Conservation (phyloP, 148 eudicot species). For the Camellia lanceoleosa region DNA sequence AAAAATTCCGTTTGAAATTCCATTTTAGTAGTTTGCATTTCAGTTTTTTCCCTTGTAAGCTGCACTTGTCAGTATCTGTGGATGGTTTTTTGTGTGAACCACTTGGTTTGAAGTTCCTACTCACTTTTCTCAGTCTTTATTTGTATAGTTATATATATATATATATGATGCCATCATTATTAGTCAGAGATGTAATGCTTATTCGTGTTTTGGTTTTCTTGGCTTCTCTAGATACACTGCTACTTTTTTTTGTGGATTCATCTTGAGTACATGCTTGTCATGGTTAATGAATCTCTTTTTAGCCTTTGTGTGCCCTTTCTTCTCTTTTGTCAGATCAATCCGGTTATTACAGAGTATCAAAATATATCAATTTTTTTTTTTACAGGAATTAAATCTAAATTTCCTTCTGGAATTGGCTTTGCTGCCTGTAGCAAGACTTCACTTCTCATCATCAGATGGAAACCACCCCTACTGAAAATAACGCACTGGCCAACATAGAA, state of each 20-base stretch:
- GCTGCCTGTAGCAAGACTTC: neutral
- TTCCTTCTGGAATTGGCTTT: slow-evolving; percentile 2
- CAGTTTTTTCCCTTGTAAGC: neutral
- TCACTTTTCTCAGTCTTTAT: neutral
- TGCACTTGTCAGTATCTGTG: neutral
- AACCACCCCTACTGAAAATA: slow-evolving; percentile 16
- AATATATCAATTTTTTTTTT: neutral
- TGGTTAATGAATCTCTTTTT: neutral
- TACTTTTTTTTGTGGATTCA: neutral
- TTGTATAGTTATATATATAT: neutral
- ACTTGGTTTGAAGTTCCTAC: neutral
- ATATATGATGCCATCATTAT: neutral
- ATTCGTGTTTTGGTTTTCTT: neutral
- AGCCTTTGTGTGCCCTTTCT: neutral
- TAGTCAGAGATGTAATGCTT: too few species aligned
- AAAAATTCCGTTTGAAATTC: neutral
- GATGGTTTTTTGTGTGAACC: neutral
- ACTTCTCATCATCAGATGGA: slow-evolving; percentile 18
- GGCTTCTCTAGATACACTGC: neutral
- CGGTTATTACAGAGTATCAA: neutral
- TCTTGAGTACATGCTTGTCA: neutral
- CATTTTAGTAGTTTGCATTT: neutral
- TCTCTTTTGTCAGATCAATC: neutral
- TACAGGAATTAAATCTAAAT: neutral
- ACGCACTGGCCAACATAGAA: slow-evolving; percentile 6